Evolutionary conservation across 345 rosid species (phyloP).

Genomic region (Draba incana): DNA sequence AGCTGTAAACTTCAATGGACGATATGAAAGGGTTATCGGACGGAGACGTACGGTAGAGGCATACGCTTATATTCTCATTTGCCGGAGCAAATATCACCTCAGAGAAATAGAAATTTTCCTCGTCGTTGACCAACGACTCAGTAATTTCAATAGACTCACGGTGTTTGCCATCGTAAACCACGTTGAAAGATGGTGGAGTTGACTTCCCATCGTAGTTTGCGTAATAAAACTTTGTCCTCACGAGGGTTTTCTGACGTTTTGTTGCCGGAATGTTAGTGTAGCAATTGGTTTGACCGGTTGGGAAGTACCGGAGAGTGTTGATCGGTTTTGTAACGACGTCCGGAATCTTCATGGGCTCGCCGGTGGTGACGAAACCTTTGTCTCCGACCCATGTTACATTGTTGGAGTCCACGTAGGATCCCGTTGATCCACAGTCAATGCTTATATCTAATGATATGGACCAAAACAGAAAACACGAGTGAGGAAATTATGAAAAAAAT

Average conservation of each 20-base stretch:
- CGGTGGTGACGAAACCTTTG: constrained; percentile 28
- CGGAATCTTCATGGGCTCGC: constrained; percentile 19
- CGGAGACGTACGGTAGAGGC: constrained; percentile 30
- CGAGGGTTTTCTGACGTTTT: constrained; percentile 25
- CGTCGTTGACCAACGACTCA: constrained; percentile 6
- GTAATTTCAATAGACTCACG: constrained; percentile 19
- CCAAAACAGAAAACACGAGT: not conserved
- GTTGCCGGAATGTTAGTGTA: constrained; percentile 33
- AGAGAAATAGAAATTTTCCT: constrained; percentile 11
- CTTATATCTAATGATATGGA: constrained; percentile 10
- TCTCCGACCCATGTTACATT: constrained; percentile 43
- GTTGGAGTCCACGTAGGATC: constrained; percentile 32
- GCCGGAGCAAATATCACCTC: constrained; percentile 36
- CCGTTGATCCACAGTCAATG: constrained; percentile 41
- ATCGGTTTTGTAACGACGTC: constrained; percentile 12
- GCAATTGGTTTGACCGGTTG: constrained; percentile 34
- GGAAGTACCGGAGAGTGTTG: constrained; percentile 38
- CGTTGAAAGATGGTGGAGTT: constrained; percentile 22
- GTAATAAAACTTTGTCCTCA: constrained; percentile 25
- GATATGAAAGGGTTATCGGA: constrained; percentile 36
- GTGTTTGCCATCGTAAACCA: constrained; percentile 28
- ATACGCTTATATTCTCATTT: constrained; percentile 32
- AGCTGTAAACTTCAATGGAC: constrained; percentile 31
- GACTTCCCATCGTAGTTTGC: constrained; percentile 35
- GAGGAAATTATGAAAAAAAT: not conserved